These are phyloP conservation scores for Solanum microdontum DNA, from an alignment of 257 asterid genomes.

Conservation along the genomic window DNA sequence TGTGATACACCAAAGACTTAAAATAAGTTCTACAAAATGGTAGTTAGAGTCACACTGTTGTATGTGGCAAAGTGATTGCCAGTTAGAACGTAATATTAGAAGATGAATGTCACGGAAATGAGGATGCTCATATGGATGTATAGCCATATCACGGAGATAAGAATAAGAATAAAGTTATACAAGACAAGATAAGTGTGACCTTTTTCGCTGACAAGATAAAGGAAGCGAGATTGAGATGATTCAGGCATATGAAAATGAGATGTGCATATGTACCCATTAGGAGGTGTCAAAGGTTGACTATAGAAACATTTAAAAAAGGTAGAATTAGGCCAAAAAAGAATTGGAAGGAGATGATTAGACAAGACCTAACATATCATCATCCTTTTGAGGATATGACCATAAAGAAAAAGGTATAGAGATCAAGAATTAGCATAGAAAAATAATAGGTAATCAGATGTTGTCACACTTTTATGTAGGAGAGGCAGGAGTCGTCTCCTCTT, in stretches of 20 bases:
- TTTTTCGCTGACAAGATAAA: no score
- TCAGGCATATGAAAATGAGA: neutral
- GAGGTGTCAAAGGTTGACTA: neutral
- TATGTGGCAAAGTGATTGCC: no score
- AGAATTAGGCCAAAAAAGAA: neutral
- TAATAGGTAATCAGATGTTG: neutral
- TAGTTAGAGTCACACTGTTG: neutral
- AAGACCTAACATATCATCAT: neutral
- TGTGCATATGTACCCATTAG: neutral
- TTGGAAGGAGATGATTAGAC: no score
- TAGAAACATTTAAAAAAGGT: no score
- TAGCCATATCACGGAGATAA: neutral
- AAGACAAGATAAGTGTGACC: neutral
- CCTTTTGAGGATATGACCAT: no score
- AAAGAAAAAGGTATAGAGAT: no score
- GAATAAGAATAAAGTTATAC: neutral
- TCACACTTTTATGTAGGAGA: neutral
- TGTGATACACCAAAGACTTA: neutral
- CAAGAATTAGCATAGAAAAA: no score
- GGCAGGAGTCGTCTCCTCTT: neutral
- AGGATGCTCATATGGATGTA: neutral
- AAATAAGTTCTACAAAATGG: neutral
- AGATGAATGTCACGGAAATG: neutral
- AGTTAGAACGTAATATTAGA: no score
- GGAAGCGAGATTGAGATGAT: no score